A percentile compares a stretch with the other conserved stretches of the same genome.
phyloP scores from a whole-genome alignment of 2,329 filamentous ascomycete genomes.

The Sporothrix curviconia region DNA sequence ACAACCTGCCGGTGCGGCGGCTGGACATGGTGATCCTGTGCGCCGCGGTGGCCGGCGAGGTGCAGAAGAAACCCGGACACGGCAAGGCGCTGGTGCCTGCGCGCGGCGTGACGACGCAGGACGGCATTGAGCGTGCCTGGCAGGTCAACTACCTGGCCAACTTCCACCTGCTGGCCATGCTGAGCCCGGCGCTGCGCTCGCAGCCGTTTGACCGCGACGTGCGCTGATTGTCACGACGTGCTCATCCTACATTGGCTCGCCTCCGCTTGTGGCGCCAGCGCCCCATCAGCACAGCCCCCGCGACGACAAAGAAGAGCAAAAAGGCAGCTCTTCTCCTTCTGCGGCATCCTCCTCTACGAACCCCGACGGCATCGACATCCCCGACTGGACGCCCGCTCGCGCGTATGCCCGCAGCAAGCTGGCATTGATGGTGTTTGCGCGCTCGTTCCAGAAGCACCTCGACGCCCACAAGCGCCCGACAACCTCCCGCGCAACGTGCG shows the following conservation, averaged over 20 bases:
- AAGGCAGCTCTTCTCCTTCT: background rate
- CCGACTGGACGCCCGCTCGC: constrained; percentile 48
- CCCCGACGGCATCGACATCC: constrained; percentile 30
- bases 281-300: constrained; percentile 27
- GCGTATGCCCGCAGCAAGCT: constrained; percentile 64
- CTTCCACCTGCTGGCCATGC: constrained; percentile 86
- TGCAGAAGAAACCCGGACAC: constrained; percentile 39
- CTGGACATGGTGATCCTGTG: constrained; percentile 89
- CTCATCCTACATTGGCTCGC: constrained; percentile 76
- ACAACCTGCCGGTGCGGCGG: constrained; percentile 82
- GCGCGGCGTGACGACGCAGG: constrained; percentile 52
- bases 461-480: constrained; percentile 80
- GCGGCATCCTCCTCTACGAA: background rate
- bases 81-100: constrained; percentile 1
- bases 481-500: constrained; percentile 72
- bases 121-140: constrained; percentile 86
- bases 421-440: constrained; percentile 81
- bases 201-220: constrained; percentile 94
- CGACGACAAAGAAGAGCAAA: background rate
- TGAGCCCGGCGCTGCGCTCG: constrained; percentile 81
- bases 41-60: constrained; percentile 44
- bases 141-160: constrained; percentile 93
- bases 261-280: constrained; percentile 46
- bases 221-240: constrained; percentile 80
- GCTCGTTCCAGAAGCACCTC: constrained; percentile 88